Conservation (phyloP, 108 stramenopile species). For the Mediolabrus comicus region DNA sequence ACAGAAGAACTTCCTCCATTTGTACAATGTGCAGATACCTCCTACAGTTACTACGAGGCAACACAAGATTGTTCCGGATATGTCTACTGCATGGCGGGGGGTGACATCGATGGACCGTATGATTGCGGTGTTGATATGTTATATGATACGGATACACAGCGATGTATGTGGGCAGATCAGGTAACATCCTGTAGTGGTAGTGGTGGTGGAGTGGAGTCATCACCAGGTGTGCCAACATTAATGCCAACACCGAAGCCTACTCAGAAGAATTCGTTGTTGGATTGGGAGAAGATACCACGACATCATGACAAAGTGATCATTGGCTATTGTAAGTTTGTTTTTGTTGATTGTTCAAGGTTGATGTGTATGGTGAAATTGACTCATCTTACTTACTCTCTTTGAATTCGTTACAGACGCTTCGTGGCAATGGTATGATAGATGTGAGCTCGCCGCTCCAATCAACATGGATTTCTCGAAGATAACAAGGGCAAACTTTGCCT, state of each 20-base stretch:
- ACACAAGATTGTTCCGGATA: conserved; percentile 22
- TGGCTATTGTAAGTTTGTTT: not conserved
- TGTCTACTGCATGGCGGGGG: conserved; percentile 5
- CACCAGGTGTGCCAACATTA: not conserved
- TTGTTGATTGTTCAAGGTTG: not conserved
- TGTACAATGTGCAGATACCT: not conserved
- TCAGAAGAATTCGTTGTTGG: not conserved
- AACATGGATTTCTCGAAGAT: conserved; percentile 41
- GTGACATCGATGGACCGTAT: not conserved
- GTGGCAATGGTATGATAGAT: conserved; percentile 42
- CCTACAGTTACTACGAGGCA: conserved; percentile 9
- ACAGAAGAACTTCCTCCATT: not conserved
- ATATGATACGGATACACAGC: conserved; percentile 2
- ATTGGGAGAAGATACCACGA: not conserved
- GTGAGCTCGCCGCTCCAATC: conserved; percentile 10
- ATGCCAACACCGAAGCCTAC: conserved; percentile 4
- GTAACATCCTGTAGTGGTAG: not conserved
- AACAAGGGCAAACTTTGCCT: conserved; percentile 34
- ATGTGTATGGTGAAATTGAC: not conserved
- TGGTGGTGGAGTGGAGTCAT: not conserved
- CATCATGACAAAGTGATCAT: conserved; percentile 9
- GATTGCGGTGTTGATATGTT: conserved; percentile 6
- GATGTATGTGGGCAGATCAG: conserved; percentile 23
- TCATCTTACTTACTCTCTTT: not conserved
- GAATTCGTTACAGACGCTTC: conserved; percentile 1